Conservation (phyloP, 228 moss, liverwort and hornwort genomes). For the Sphagnum magellanicum region DNA sequence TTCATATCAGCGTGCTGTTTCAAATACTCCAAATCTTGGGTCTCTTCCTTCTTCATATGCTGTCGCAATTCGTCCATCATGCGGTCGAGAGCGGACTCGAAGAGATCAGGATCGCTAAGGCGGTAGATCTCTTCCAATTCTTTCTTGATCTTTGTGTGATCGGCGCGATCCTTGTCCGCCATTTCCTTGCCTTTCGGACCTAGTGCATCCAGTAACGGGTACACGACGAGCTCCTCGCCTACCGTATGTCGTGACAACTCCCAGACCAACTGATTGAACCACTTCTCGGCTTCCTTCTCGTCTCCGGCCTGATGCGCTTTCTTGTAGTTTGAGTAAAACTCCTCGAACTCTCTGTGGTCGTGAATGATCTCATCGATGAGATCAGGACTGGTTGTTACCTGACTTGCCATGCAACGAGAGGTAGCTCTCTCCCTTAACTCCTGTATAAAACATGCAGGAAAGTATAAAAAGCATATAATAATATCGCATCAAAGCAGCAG, state of each 20-base stretch:
- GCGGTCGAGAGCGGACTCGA: conserved; percentile 17
- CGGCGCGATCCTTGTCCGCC: conserved; percentile 15
- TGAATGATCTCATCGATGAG: conserved; percentile 22
- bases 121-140: conserved; percentile 15
- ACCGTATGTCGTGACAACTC: conserved; percentile 20
- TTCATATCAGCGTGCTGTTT: background rate
- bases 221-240: conserved; percentile 16
- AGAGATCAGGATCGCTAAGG: conserved; percentile 5
- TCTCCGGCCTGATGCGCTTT: conserved; percentile 4
- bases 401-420: background rate
- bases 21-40: conserved; percentile 22
- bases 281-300: conserved; percentile 16
- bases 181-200: conserved; percentile 11
- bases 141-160: conserved; percentile 24
- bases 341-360: conserved; percentile 23
- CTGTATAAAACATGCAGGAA: too few relatives aligned
- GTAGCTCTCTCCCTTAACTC: too few relatives aligned
- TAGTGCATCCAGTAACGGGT: conserved; percentile 12
- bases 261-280: conserved; percentile 43
- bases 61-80: conserved; percentile 19
- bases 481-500: too few relatives aligned
- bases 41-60: conserved; percentile 30
- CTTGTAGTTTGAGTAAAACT: conserved; percentile 14
- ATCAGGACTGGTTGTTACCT: conserved; percentile 1
- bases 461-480: too few relatives aligned